Base-by-base conservation (phyloP, 1,284 basidiomycete species). In the Irpex sp. region DNA sequence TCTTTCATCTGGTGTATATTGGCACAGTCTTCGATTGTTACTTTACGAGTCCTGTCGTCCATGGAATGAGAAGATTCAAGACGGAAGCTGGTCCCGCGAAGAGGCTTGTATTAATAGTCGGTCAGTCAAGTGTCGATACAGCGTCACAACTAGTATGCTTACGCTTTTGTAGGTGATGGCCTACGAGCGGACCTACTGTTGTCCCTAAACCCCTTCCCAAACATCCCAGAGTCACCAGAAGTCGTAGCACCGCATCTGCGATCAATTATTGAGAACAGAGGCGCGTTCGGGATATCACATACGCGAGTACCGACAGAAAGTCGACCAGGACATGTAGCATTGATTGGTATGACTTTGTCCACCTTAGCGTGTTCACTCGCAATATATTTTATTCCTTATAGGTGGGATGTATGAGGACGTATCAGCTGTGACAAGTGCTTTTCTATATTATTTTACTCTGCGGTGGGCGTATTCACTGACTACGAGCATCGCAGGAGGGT, bases 341-440 rank as follows among this genome's bases (percentile, higher is more conserved):
- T 96, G 64, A 94, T 96, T 68, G 94, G 90, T 85, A 69, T 26
- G 79, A 71, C 43, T 2, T 6, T 21, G 26, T 33, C 33, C 9
- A 35, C 33, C 33, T 6, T 55, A 55, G 9, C 11, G 21, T 55
- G 33, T 31, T 35, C n/a, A 35, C 31, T 8, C n/a, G 26, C 53
- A 55, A 55, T 55, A 55, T 55, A 55, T 55, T 61, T 60, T 50
- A 26, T 64, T 26, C 13, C 39, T 26, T 8, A 39, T 56, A 89
- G 88, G 83, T 43, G 93, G 93, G 6, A 94, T 95, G 92, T 95
- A 96, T 72, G 94, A 96, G 74, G 93, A 96, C 69, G 93, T 94
- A 4, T 93, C 91, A 4, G 94, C 93, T 11, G 94, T 96, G 35
- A 94, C 90, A 89, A 86, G 87, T 88, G 75, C 67, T 78, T 57